phyloP scores from a whole-genome alignment of 345 rosid species.

The Hirschfeldia incana region DNA sequence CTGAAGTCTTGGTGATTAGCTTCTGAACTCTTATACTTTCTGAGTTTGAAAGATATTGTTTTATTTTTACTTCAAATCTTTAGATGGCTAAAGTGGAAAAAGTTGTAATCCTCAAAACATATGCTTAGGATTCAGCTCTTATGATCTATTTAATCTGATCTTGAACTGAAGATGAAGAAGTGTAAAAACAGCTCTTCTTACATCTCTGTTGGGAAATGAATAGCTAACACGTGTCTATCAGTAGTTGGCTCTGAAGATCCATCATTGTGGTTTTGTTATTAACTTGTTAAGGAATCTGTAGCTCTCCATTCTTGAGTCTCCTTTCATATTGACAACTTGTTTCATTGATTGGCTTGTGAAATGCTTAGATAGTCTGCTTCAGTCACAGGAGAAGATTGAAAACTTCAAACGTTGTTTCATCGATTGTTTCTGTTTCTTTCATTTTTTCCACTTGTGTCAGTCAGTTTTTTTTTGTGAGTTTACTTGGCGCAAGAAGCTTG shows the following conservation, averaged over 20 bases:
- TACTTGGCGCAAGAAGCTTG: background rate
- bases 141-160: background rate
- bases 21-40: constrained; percentile 12
- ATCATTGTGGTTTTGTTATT: background rate
- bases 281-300: constrained; percentile 14
- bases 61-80: background rate
- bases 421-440: background rate
- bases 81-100: constrained; percentile 6
- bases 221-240: constrained; percentile 17
- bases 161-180: constrained; percentile 3
- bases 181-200: background rate
- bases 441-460: background rate
- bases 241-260: background rate
- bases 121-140: constrained; percentile 17
- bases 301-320: background rate
- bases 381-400: background rate
- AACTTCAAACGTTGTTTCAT: constrained; percentile 2
- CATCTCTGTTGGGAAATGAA: background rate
- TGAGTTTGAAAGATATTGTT: background rate
- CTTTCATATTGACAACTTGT: constrained; percentile 1
- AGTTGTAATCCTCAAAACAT: background rate
- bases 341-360: background rate
- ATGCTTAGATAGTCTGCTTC: background rate
- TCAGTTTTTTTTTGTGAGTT: background rate
- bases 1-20: constrained; percentile 8